phyloP scores from a whole-genome alignment of 2,329 filamentous ascomycete genomes.

The Aspergillus texensis region DNA sequence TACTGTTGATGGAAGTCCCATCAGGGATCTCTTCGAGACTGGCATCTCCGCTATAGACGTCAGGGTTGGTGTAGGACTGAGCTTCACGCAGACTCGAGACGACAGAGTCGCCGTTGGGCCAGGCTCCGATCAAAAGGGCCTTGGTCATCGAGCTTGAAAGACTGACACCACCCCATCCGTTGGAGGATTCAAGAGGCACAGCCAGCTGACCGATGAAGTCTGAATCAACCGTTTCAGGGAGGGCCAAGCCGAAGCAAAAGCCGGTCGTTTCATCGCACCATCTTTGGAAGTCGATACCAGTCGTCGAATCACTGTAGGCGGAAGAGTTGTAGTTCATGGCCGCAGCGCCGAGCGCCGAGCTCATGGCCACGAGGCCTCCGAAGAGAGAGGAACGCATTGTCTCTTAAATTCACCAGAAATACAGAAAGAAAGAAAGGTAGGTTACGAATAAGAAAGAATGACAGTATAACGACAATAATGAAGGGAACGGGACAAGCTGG shows the following conservation, averaged over 20 bases:
- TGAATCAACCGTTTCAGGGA: slow-evolving; percentile 16
- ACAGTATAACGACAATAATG: slow-evolving; percentile 13
- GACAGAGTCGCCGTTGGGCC: slow-evolving; percentile 18
- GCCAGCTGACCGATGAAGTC: slow-evolving; percentile 22
- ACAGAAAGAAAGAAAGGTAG: slow-evolving; percentile 7
- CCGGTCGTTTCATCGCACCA: slow-evolving; percentile 21
- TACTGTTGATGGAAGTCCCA: slow-evolving; percentile 20
- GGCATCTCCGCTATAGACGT: slow-evolving; percentile 15
- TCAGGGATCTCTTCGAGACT: slow-evolving; percentile 18
- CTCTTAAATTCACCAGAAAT: slow-evolving; percentile 8
- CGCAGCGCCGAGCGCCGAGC: slow-evolving; percentile 15
- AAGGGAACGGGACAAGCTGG: slow-evolving; percentile 15
- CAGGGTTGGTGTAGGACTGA: slow-evolving; percentile 16
- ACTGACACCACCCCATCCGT: slow-evolving; percentile 25
- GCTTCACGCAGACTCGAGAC: slow-evolving; percentile 18
- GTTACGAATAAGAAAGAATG: slow-evolving; percentile 3
- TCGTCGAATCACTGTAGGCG: slow-evolving; percentile 19
- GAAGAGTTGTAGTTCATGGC: slow-evolving; percentile 17
- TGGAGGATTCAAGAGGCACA: slow-evolving; percentile 18
- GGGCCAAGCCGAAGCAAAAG: slow-evolving; percentile 22
- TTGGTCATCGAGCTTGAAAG: slow-evolving; percentile 17
- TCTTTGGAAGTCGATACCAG: slow-evolving; percentile 22
- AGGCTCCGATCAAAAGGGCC: slow-evolving; percentile 19
- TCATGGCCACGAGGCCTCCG: slow-evolving; percentile 16
- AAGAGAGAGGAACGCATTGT: slow-evolving; percentile 17